These are phyloP conservation scores for Beauveria sp. DNA, from an alignment of 2,329 filamentous ascomycete genomes.

Conservation along the genomic window DNA sequence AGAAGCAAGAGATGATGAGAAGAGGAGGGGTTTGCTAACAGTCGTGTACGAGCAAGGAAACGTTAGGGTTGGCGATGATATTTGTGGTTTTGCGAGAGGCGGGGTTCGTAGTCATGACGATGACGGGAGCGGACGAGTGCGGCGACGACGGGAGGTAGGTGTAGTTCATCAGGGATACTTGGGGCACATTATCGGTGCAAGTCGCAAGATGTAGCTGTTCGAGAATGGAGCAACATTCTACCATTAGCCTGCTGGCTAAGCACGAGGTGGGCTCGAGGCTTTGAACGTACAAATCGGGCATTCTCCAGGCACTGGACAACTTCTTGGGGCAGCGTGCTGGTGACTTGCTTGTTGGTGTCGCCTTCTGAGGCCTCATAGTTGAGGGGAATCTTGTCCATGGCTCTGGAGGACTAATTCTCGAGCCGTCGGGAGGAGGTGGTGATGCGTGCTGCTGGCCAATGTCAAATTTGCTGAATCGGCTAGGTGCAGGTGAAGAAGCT, in stretches of 20 bases:
- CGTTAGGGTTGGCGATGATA: constrained; percentile 73
- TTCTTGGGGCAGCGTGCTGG: constrained; percentile 67
- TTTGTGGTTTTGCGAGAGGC: constrained; percentile 75
- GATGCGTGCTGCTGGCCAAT: constrained; percentile 1
- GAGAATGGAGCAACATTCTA: background rate
- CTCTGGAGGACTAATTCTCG: background rate
- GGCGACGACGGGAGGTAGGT: constrained; percentile 82
- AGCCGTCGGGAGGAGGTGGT: background rate
- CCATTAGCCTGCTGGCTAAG: background rate
- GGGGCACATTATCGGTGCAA: constrained; percentile 71
- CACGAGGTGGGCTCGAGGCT: background rate
- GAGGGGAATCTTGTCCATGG: constrained; percentile 59
- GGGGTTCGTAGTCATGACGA: constrained; percentile 88
- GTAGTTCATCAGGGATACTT: constrained; percentile 98
- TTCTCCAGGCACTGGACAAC: constrained; percentile 90
- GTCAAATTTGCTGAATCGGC: background rate
- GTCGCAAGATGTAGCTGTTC: constrained; percentile 88
- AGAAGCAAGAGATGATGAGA: background rate
- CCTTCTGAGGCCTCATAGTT: constrained; percentile 70
- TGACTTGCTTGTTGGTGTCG: constrained; percentile 61
- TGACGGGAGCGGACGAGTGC: constrained; percentile 64
- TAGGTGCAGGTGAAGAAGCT: background rate
- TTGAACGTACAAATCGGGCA: constrained; percentile 70
- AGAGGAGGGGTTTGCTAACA: constrained; percentile 37
- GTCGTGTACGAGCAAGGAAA: constrained; percentile 93